Evolutionary conservation across 1,284 basidiomycete genomes (phyloP).

Genomic region (Moniliophthora roreri): DNA sequence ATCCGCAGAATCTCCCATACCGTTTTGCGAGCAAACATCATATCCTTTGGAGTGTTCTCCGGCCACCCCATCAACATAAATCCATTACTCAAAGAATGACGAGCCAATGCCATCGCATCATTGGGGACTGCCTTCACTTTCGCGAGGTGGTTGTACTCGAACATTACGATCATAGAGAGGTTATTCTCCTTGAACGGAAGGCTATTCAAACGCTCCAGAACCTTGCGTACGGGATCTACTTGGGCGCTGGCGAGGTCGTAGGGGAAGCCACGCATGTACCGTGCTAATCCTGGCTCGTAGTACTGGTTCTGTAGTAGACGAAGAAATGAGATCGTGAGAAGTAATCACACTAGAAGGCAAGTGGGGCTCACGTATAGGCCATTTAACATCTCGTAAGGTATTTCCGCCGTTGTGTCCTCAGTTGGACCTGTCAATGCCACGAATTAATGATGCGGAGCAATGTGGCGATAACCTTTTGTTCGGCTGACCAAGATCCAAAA

Average conservation of each 20-base stretch:
- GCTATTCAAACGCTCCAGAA: too few relatives aligned
- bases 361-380: conserved; percentile 18
- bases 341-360: too few relatives aligned
- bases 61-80: conserved; percentile 36
- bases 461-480: not conserved
- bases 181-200: too few relatives aligned
- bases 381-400: conserved; percentile 49
- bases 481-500: conserved; percentile 44
- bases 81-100: conserved; percentile 30
- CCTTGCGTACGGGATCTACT: too few relatives aligned
- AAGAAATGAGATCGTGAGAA: too few relatives aligned
- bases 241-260: too few relatives aligned
- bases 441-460: too few relatives aligned
- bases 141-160: conserved; percentile 41
- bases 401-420: conserved; percentile 36
- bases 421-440: conserved; percentile 39
- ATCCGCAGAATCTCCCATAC: too few relatives aligned
- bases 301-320: too few relatives aligned
- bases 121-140: conserved; percentile 39
- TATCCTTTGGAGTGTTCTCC: conserved; percentile 28
- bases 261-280: too few relatives aligned
- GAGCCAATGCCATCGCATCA: conserved; percentile 38
- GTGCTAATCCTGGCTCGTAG: too few relatives aligned
- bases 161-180: conserved; percentile 29
- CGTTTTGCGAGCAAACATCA: conserved; percentile 20